Percentiles rank a stretch among this genome's conserved stretches.
Conservation (phyloP, 1,284 basidiomycete species). For the Boletus semigastroideus region DNA sequence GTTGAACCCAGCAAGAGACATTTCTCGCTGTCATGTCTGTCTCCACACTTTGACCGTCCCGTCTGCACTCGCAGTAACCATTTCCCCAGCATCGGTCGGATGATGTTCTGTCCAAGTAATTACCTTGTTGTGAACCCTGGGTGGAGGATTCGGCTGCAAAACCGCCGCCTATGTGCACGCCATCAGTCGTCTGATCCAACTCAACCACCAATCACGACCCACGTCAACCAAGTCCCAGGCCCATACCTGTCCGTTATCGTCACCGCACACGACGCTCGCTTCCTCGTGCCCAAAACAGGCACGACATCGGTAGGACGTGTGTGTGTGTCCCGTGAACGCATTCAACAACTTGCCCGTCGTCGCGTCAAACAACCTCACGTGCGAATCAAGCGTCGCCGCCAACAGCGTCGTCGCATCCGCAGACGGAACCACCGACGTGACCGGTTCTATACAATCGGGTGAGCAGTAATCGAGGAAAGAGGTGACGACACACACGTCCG, state of each 20-base stretch:
- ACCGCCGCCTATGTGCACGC: constrained; percentile 54
- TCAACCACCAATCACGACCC: constrained; percentile 30
- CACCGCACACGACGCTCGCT: constrained; percentile 81
- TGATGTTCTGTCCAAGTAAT: constrained; percentile 92
- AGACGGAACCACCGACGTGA: constrained; percentile 79
- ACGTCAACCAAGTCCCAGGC: constrained; percentile 93
- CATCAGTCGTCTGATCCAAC: constrained; percentile 4
- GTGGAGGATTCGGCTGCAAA: constrained; percentile 64
- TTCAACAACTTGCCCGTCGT: constrained; percentile 84
- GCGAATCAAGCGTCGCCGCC: constrained; percentile 81
- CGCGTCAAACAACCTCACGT: constrained; percentile 84
- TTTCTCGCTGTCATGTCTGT: constrained; percentile 21
- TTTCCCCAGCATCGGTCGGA: constrained; percentile 76
- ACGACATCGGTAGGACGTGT: constrained; percentile 75
- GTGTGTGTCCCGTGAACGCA: constrained; percentile 77
- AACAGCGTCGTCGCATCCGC: constrained; percentile 77
- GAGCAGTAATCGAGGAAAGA: neutral
- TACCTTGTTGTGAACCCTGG: constrained; percentile 76
- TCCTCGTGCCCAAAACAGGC: constrained; percentile 86
- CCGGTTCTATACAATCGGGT: constrained; percentile 58
- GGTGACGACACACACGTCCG: constrained; percentile 56
- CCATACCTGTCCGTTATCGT: constrained; percentile 87
- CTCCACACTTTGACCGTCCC: constrained; percentile 79
- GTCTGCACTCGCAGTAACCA: constrained; percentile 87
- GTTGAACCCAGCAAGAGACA: too few species aligned